Evolutionary conservation across 805 yeast genomes (phyloP).

Genomic region (Zygoascus flipseniorum): DNA sequence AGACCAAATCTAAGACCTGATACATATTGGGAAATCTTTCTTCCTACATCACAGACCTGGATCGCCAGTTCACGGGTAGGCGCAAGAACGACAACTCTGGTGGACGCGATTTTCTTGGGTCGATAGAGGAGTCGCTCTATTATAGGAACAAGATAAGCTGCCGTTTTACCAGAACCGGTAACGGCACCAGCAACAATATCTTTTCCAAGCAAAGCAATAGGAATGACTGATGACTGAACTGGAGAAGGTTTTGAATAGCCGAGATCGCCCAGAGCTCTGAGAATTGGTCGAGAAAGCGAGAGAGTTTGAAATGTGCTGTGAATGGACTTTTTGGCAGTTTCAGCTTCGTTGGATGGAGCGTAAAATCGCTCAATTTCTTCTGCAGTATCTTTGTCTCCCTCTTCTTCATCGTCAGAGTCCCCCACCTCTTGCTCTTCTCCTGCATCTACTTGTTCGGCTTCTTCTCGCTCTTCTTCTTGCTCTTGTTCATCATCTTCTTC

Average conservation of each 20-base stretch:
- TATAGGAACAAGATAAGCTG: constrained; percentile 94
- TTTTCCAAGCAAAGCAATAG: constrained; percentile 86
- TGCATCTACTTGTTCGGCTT: constrained; percentile 16
- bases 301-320: constrained; percentile 67
- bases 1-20: constrained; percentile 76
- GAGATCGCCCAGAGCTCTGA: constrained; percentile 70
- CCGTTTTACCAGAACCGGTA: constrained; percentile 99
- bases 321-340: constrained; percentile 40
- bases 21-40: constrained; percentile 69
- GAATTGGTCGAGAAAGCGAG: constrained; percentile 80
- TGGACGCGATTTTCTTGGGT: constrained; percentile 76
- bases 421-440: no score
- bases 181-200: constrained; percentile 99
- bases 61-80: constrained; percentile 98
- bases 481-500: constrained; percentile 27
- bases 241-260: constrained; percentile 90
- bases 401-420: constrained; percentile 22
- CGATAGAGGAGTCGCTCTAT: constrained; percentile 86
- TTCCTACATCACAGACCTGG: constrained; percentile 92
- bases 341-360: constrained; percentile 49
- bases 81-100: constrained; percentile 82
- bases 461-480: constrained; percentile 22
- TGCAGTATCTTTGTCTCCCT: constrained; percentile 53
- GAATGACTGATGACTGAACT: constrained; percentile 88
- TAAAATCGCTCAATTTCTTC: constrained; percentile 79